Conservation (phyloP, 2,329 filamentous ascomycete genomes). For the Salinomyces thailandicus region DNA sequence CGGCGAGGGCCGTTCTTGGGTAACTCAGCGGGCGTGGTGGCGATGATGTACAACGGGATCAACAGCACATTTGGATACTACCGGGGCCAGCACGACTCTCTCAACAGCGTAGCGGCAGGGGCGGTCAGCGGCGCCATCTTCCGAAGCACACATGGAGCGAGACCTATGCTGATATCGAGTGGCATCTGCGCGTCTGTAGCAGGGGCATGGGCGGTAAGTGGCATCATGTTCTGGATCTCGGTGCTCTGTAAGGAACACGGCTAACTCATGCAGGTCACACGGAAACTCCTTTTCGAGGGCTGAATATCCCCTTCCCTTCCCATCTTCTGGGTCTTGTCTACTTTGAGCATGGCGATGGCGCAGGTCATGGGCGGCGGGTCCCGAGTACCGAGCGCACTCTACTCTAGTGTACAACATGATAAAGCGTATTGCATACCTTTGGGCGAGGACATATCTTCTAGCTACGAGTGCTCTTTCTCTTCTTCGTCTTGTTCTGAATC, state of each 20-base stretch:
- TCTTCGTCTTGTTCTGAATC: background rate
- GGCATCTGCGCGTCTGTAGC: conserved; percentile 80
- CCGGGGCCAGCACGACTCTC: conserved; percentile 77
- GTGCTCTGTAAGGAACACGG: background rate
- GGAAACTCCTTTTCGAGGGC: conserved; percentile 10
- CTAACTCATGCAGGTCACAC: conserved; percentile 10
- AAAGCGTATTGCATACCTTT: background rate
- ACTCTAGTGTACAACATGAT: background rate
- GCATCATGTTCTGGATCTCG: no score
- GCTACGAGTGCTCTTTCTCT: background rate
- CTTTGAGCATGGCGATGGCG: conserved; percentile 5
- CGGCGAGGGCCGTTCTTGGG: conserved; percentile 87
- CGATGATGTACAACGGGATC: conserved; percentile 89
- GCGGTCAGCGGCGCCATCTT: conserved; percentile 86
- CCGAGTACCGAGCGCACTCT: background rate
- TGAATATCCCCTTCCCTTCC: background rate
- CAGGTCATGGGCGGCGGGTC: background rate
- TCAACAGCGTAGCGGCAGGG: conserved; percentile 80
- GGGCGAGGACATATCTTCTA: background rate
- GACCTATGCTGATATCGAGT: conserved; percentile 90
- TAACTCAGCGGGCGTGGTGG: conserved; percentile 90
- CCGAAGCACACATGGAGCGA: conserved; percentile 83
- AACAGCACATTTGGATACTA: conserved; percentile 73
- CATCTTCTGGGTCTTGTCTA: background rate
- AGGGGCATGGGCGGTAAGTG: conserved; percentile 79